phyloP scores from a whole-genome alignment of 2,329 filamentous ascomycete genomes.

The Diaporthe humulicola region DNA sequence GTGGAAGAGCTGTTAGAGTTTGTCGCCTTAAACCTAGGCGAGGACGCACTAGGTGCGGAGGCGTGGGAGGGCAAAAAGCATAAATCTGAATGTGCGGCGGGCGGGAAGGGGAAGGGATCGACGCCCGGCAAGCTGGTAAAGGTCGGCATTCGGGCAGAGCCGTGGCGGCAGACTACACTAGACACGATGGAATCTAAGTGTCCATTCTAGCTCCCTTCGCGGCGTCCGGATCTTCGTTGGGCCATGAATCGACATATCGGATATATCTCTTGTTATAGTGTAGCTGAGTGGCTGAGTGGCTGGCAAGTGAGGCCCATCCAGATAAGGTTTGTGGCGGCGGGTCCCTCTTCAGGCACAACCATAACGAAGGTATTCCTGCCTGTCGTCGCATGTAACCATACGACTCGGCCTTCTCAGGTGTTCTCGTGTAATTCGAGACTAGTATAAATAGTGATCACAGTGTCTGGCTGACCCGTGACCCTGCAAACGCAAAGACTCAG shows the following conservation, averaged over 20 bases:
- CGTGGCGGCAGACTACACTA: slow-evolving; percentile 21
- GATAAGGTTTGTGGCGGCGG: slow-evolving; percentile 24
- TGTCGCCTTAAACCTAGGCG: not conserved
- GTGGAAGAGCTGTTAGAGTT: not conserved
- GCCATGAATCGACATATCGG: not conserved
- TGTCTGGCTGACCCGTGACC: not conserved
- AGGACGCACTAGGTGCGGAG: not conserved
- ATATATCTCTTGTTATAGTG: not conserved
- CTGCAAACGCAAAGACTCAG: not conserved
- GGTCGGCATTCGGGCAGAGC: slow-evolving; percentile 19
- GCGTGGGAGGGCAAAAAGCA: not conserved
- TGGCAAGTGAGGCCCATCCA: not conserved
- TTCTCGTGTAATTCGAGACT: not conserved
- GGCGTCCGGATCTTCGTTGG: not conserved
- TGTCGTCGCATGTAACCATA: not conserved
- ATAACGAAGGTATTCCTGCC: not conserved
- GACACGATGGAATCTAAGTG: slow-evolving; percentile 10
- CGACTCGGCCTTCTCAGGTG: not conserved
- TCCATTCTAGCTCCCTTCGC: not conserved
- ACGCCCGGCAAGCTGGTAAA: slow-evolving; percentile 13
- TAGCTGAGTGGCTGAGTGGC: slow-evolving; percentile 2
- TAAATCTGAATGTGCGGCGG: slow-evolving; percentile 1
- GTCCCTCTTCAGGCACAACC: not conserved
- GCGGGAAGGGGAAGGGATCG: slow-evolving; percentile 11
- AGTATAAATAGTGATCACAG: not conserved